phyloP scores from a whole-genome alignment of 108 stramenopile genomes.

The Hondaea fermentalgiana region DNA sequence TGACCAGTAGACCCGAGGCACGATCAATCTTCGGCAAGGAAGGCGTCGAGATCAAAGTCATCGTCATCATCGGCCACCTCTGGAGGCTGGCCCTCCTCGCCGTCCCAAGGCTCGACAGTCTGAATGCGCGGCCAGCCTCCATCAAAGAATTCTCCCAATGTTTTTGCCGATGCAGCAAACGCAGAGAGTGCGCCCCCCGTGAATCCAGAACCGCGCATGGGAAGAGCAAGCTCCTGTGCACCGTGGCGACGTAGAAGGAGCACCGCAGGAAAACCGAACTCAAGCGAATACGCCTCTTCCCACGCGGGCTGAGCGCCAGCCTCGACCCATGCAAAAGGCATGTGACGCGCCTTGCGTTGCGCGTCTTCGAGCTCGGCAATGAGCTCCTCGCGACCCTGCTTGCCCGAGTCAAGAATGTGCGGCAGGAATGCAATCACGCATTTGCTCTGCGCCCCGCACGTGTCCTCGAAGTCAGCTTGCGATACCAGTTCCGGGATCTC shows the following conservation, averaged over 20 bases:
- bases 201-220: background rate
- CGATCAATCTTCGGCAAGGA: background rate
- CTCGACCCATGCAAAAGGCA: conserved; percentile 26
- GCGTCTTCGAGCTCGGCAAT: conserved; percentile 48
- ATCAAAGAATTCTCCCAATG: background rate
- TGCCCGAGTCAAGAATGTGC: conserved; percentile 37
- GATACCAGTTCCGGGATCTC: conserved; percentile 63
- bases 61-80: background rate
- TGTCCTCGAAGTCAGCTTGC: conserved; percentile 51
- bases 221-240: background rate
- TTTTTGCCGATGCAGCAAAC: background rate
- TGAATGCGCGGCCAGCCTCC: background rate
- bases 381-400: conserved; percentile 43
- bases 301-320: conserved; percentile 18
- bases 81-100: background rate
- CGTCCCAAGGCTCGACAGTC: conserved; percentile 17
- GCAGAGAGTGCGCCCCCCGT: background rate
- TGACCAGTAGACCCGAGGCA: too few relatives aligned
- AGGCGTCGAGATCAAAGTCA: conserved; percentile 21
- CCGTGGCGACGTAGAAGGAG: conserved; percentile 14
- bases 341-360: background rate
- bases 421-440: conserved; percentile 30
- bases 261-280: conserved; percentile 15
- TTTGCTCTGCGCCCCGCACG: conserved; percentile 31
- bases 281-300: conserved; percentile 22